A percentile compares a stretch with the other conserved stretches of the same genome.
Conservation (phyloP, 257 asterid genomes). For the Scutellaria baicalensis region DNA sequence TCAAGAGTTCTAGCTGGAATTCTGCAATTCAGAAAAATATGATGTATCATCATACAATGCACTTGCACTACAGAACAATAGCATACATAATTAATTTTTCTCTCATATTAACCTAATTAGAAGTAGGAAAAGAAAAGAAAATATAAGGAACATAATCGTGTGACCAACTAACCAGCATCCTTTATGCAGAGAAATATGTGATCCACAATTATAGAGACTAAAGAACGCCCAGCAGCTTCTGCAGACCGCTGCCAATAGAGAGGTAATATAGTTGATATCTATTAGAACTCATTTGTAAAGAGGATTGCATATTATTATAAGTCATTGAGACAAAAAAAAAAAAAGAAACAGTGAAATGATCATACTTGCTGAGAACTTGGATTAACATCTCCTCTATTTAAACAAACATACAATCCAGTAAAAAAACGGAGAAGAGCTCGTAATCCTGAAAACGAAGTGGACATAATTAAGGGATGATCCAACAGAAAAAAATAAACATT, state of each 20-base stretch:
- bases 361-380: conserved; percentile 69
- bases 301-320: conserved; percentile 12
- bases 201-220: conserved; percentile 81
- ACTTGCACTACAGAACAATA: not conserved
- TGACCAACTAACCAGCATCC: conserved; percentile 73
- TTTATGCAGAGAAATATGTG: conserved; percentile 92
- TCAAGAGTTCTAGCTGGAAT: conserved; percentile 91
- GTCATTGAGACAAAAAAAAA: conserved; percentile 11
- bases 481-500: conserved; percentile 4
- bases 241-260: conserved; percentile 60
- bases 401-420: conserved; percentile 81
- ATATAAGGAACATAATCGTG: not conserved
- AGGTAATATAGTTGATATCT: conserved; percentile 18
- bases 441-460: conserved; percentile 48
- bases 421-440: conserved; percentile 98
- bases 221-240: conserved; percentile 94
- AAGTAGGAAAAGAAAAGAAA: not conserved
- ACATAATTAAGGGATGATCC: conserved; percentile 12
- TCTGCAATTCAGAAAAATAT: conserved; percentile 48
- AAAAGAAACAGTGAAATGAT: conserved; percentile 13
- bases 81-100: not conserved
- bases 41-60: not conserved
- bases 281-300: conserved; percentile 6
- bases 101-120: not conserved
- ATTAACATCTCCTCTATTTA: conserved; percentile 91